These are phyloP conservation scores for Phytopythium vexans DNA, from an alignment of 352 stramenopile genomes.

Conservation along the genomic window DNA sequence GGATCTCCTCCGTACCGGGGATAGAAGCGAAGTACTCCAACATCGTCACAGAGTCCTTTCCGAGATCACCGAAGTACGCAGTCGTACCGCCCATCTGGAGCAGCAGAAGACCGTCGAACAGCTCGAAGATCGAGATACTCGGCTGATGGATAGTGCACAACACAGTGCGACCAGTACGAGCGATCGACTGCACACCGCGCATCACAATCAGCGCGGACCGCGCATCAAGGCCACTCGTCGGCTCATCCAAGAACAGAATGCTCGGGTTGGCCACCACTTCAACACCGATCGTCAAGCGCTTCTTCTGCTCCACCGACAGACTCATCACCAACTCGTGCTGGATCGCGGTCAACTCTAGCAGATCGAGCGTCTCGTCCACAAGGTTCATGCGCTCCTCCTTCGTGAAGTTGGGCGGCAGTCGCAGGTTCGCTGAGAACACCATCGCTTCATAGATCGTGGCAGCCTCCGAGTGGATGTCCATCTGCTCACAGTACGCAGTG, in stretches of 20 bases:
- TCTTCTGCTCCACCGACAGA: too few species aligned
- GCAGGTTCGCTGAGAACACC: too few species aligned
- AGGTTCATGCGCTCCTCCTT: too few species aligned
- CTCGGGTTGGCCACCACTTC: constrained; percentile 93
- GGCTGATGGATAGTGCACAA: constrained; percentile 69
- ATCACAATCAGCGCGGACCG: constrained; percentile 88
- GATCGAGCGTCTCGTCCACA: too few species aligned
- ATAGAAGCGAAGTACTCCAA: constrained; percentile 84
- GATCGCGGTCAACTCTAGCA: too few species aligned
- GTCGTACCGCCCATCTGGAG: constrained; percentile 57
- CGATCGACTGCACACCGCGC: constrained; percentile 77
- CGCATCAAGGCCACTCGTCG: constrained; percentile 86
- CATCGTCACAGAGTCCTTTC: constrained; percentile 65
- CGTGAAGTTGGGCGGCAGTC: too few species aligned
- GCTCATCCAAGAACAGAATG: constrained; percentile 93
- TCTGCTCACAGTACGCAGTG: too few species aligned
- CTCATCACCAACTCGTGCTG: too few species aligned
- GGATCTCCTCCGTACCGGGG: constrained; percentile 53
- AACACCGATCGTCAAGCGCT: too few species aligned
- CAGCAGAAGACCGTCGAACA: constrained; percentile 89
- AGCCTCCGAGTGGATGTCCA: too few species aligned
- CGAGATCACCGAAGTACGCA: constrained; percentile 88
- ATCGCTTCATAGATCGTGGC: too few species aligned
- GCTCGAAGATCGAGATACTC: constrained; percentile 88
- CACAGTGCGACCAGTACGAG: constrained; percentile 83